Conservation (phyloP, 2,329 filamentous ascomycete species). For the Neophaeococcomyces mojaviensis region DNA sequence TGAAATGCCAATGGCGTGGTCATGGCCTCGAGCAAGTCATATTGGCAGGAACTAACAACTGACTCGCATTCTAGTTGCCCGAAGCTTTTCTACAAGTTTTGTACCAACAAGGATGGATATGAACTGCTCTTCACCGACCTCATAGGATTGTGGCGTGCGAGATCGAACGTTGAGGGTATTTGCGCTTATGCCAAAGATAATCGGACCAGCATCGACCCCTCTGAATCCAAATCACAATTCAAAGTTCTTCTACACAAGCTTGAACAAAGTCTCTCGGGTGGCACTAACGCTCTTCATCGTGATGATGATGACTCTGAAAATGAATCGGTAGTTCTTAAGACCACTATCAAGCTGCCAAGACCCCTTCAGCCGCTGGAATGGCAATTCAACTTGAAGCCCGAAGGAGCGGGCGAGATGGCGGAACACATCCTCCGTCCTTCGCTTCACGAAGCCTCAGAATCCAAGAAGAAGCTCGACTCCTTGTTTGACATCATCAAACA, state of each 20-base stretch:
- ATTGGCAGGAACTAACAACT: slow-evolving; percentile 32
- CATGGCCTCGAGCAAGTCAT: slow-evolving; percentile 7
- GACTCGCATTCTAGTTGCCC: slow-evolving; percentile 24
- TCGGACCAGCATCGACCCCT: slow-evolving; percentile 53
- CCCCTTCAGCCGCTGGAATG: slow-evolving; percentile 48
- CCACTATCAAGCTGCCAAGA: slow-evolving; percentile 44
- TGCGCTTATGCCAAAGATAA: slow-evolving; percentile 41
- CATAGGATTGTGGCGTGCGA: slow-evolving; percentile 50
- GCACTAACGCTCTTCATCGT: slow-evolving; percentile 22
- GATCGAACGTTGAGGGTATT: slow-evolving; percentile 39
- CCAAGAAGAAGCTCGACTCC: slow-evolving; percentile 40
- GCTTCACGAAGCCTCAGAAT: slow-evolving; percentile 40
- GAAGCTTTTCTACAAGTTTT: slow-evolving; percentile 34
- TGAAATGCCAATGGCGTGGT: not conserved
- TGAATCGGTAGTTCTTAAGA: slow-evolving; percentile 38
- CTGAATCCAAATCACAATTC: slow-evolving; percentile 49
- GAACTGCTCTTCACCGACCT: slow-evolving; percentile 51
- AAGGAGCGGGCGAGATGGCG: slow-evolving; percentile 36
- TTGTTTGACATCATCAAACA: slow-evolving; percentile 45
- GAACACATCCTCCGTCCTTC: slow-evolving; percentile 47
- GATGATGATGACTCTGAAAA: slow-evolving; percentile 23
- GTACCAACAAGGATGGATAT: slow-evolving; percentile 35
- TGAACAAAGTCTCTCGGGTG: slow-evolving; percentile 37
- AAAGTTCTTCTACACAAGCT: slow-evolving; percentile 50
- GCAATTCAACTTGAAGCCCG: slow-evolving; percentile 41